Evolutionary conservation across 2,329 filamentous ascomycete species (phyloP), one percentile per base, ranked within the genome.

Genomic region (Microdochium paspali): DNA sequence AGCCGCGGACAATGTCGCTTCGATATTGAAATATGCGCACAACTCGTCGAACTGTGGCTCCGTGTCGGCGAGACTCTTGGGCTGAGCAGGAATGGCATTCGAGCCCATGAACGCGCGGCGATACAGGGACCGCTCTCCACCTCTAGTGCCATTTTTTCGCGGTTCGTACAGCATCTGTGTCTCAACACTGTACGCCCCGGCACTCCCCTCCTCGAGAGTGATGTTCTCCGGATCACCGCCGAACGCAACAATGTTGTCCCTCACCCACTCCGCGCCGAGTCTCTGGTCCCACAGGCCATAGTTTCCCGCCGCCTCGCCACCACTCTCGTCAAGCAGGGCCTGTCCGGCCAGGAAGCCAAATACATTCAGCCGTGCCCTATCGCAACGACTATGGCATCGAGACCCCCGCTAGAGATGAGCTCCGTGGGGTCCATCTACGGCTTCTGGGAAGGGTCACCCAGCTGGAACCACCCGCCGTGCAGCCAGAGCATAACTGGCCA

Each of bases 201-300:
- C 67, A 31, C 66, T 69, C 55, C 69, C 63, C 4, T 70, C 70
- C 43, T 64, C 64, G 18, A 70, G 56, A 0, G 63, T 62, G 44
- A 71, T 69, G 6, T 55, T 53, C 2, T 53, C 44, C 2, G 60
- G 20, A 25, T 54, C 48, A 18, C 53, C 52, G 2, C 53, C 50
- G 25, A 54, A 55, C 13, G 51, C 45, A 24, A 50, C 59, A 35
- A 72, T 67, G 53, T 74, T 72, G 30, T 66, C 58, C 13, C 59
- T 59, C 0, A 72, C 53, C 72, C 72, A 75, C 56, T 71, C 63
- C 0, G 74, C 56, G 0, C 68, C 70, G 4, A 63, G 50, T 2
- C 71, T 64, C 51, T 77, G 73, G 51, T 78, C 72, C 2, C 64
- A 61, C 2, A 75, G 55, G 1, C 68, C 72, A 3, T 69, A 26